These are phyloP conservation scores for Macrocybe gigantea DNA, from an alignment of 768 basidiomycete species.

Conservation along the genomic window DNA sequence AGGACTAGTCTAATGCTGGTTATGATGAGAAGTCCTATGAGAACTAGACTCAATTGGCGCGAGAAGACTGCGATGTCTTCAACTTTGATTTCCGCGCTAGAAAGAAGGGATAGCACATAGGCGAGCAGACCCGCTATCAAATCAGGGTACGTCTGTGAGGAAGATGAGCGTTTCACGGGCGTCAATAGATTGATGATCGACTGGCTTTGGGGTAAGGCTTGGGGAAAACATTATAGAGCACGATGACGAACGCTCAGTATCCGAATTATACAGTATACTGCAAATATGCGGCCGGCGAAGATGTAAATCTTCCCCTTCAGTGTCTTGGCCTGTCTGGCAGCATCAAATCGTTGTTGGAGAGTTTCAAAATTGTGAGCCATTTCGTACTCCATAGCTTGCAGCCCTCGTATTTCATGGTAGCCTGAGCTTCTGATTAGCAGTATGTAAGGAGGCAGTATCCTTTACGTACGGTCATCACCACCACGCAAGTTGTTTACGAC, in stretches of 20 bases:
- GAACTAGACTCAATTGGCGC: slow-evolving; percentile 51
- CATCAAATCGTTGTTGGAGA: slow-evolving; percentile 42
- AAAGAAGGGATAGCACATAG: slow-evolving; percentile 21
- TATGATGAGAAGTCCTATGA: slow-evolving; percentile 75
- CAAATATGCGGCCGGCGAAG: slow-evolving; percentile 47
- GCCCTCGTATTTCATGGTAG: slow-evolving; percentile 59
- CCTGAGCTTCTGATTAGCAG: not conserved
- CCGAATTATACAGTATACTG: slow-evolving; percentile 61
- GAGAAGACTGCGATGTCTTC: slow-evolving; percentile 35
- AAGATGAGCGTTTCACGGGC: slow-evolving; percentile 23
- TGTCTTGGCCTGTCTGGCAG: slow-evolving; percentile 45
- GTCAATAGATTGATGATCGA: slow-evolving; percentile 47
- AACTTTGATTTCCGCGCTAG: slow-evolving; percentile 14
- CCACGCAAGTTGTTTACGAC: slow-evolving; percentile 47
- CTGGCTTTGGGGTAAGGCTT: slow-evolving; percentile 21
- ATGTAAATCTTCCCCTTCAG: slow-evolving; percentile 47
- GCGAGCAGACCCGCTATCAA: slow-evolving; percentile 31
- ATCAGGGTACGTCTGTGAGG: slow-evolving; percentile 33
- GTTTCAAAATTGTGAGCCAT: slow-evolving; percentile 53
- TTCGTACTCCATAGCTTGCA: slow-evolving; percentile 63
- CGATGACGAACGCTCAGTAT: slow-evolving; percentile 47
- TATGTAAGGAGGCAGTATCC: too few species aligned
- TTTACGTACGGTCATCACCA: slow-evolving; percentile 30
- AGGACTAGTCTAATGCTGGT: slow-evolving; percentile 68
- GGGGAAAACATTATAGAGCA: slow-evolving; percentile 1